Percentiles rank a stretch among this genome's conserved stretches.
These are phyloP conservation scores for Phytophthora capsici DNA, from an alignment of 352 stramenopile species.

Conservation along the genomic window DNA sequence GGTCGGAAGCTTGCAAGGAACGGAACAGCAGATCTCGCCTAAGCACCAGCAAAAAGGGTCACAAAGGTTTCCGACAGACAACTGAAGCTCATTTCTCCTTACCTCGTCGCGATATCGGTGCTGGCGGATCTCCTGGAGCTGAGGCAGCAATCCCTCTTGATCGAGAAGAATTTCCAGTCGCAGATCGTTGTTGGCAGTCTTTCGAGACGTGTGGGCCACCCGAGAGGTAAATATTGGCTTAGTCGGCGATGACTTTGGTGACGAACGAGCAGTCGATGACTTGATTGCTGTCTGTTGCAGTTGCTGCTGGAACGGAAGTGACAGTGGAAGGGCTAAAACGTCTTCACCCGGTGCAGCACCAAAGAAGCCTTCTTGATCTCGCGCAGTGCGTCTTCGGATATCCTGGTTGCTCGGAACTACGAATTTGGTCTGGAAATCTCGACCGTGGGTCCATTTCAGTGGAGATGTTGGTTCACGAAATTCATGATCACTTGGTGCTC, in stretches of 20 bases:
- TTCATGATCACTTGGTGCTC: slow-evolving; percentile 47
- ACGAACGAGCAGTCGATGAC: slow-evolving; percentile 19
- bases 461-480: slow-evolving; percentile 49
- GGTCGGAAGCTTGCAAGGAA: slow-evolving; percentile 49
- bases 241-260: slow-evolving; percentile 8
- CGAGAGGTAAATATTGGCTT: slow-evolving; percentile 28
- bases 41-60: slow-evolving; percentile 1
- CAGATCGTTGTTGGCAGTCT: slow-evolving; percentile 64
- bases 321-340: slow-evolving; percentile 33
- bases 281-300: slow-evolving; percentile 20
- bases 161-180: slow-evolving; percentile 67
- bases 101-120: slow-evolving; percentile 63
- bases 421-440: slow-evolving; percentile 80
- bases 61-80: not conserved
- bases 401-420: slow-evolving; percentile 68
- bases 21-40: slow-evolving; percentile 32
- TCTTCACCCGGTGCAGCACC: slow-evolving; percentile 45
- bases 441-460: slow-evolving; percentile 28
- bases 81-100: slow-evolving; percentile 3
- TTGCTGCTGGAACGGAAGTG: slow-evolving; percentile 38
- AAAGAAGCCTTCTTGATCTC: slow-evolving; percentile 71
- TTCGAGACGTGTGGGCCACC: slow-evolving; percentile 70
- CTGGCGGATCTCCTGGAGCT: slow-evolving; percentile 58
- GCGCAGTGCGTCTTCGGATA: slow-evolving; percentile 51
- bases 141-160: slow-evolving; percentile 60